Evolutionary conservation across 139 green algal genomes (phyloP).

Genomic region (Nannochloris sp.): DNA sequence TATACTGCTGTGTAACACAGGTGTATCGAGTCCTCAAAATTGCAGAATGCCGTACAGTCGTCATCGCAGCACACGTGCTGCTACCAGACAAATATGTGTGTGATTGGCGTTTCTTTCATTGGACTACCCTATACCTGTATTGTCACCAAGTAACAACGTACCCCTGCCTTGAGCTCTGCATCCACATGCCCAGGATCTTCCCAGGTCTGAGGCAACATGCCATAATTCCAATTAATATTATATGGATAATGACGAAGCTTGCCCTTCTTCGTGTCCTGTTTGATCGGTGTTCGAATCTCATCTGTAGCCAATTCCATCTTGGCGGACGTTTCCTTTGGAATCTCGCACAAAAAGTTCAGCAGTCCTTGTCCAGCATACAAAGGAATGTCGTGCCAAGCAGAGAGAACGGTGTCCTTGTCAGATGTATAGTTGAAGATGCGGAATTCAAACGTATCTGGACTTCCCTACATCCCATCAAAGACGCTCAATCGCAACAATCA

Average conservation of each 20-base stretch:
- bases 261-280: constrained; percentile 99
- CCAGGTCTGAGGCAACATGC: constrained; percentile 97
- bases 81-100: constrained; percentile 9
- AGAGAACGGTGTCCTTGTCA: constrained; percentile 50
- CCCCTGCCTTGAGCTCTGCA: constrained; percentile 41
- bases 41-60: constrained; percentile 26
- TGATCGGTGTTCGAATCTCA: constrained; percentile 92
- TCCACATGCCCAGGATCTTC: constrained; percentile 76
- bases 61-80: background rate
- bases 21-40: constrained; percentile 18
- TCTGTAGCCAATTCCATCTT: constrained; percentile 99
- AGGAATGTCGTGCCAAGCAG: constrained; percentile 96
- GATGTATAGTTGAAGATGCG: constrained; percentile 72
- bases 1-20: too few relatives aligned
- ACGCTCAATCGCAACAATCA: background rate
- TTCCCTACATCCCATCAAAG: constrained; percentile 39
- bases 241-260: constrained; percentile 98
- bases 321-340: constrained; percentile 94
- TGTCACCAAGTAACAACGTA: constrained; percentile 16
- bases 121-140: background rate
- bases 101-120: constrained; percentile 24
- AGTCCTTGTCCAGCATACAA: constrained; percentile 74
- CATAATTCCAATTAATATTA: constrained; percentile 99
- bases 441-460: constrained; percentile 65
- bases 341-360: constrained; percentile 97